These are phyloP conservation scores for Acorus calamus DNA, from an alignment of 106 monocot species.

Conservation along the genomic window DNA sequence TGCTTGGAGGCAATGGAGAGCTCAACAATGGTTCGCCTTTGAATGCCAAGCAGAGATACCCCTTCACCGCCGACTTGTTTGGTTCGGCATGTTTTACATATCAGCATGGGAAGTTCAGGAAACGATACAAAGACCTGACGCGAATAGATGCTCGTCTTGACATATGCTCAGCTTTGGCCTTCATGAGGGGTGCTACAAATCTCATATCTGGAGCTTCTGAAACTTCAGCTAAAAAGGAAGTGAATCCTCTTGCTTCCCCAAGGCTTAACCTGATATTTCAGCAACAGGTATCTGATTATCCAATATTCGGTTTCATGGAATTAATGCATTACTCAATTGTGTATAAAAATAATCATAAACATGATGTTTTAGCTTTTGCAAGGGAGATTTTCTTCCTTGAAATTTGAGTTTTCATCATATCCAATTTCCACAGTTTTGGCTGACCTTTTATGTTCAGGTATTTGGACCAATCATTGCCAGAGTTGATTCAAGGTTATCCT, in stretches of 20 bases:
- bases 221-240: constrained; percentile 22
- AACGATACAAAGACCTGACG: constrained; percentile 69
- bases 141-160: constrained; percentile 69
- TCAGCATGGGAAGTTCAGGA: constrained; percentile 65
- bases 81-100: constrained; percentile 54
- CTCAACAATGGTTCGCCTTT: constrained; percentile 4
- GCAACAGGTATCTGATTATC: constrained; percentile 47
- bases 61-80: constrained; percentile 57
- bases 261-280: constrained; percentile 61
- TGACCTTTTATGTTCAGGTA: constrained; percentile 23
- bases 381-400: background rate
- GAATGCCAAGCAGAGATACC: constrained; percentile 21
- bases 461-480: constrained; percentile 65
- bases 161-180: constrained; percentile 43
- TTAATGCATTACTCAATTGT: no score
- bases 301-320: no score
- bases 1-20: constrained; percentile 30
- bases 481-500: constrained; percentile 46
- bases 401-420: background rate
- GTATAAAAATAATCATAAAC: no score
- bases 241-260: constrained; percentile 50
- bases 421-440: background rate
- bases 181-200: constrained; percentile 35
- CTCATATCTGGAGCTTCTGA: constrained; percentile 26
- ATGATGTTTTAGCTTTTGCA: background rate